phyloP scores from a whole-genome alignment of 306 rosid species.

The Lathyrus oleraceus region DNA sequence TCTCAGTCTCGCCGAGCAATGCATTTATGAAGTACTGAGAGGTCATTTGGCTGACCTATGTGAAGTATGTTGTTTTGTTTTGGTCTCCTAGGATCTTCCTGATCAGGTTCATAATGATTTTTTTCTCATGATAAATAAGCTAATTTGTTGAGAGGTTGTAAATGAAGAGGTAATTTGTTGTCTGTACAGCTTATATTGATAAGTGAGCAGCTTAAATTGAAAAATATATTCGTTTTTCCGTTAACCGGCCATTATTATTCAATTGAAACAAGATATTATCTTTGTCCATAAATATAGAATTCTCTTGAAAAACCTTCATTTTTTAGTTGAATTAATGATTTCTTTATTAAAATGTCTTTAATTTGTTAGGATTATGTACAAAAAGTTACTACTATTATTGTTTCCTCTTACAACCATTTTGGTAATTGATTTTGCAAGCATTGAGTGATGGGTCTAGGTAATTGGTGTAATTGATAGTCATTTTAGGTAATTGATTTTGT shows the following conservation, averaged over 20 bases:
- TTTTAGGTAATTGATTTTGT: too few species aligned
- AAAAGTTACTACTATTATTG: too few species aligned
- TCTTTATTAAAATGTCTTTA: not conserved
- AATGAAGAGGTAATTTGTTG: conserved; percentile 50
- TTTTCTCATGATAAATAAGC: conserved; percentile 44
- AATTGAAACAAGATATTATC: not conserved
- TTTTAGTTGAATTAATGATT: not conserved
- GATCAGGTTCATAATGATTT: conserved; percentile 43
- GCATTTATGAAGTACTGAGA: conserved; percentile 27
- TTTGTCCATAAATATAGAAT: not conserved
- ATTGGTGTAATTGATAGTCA: too few species aligned
- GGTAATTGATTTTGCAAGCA: too few species aligned
- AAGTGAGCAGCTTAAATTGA: conserved; percentile 39
- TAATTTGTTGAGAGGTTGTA: conserved; percentile 50
- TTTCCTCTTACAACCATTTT: too few species aligned
- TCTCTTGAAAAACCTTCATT: not conserved
- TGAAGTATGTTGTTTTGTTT: conserved; percentile 33
- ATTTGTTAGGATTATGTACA: too few species aligned
- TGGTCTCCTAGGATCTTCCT: conserved; percentile 35
- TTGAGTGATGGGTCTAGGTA: too few species aligned
- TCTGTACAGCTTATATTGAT: conserved; percentile 53
- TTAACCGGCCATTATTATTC: not conserved
- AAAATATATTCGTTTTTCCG: not conserved
- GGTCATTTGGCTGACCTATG: conserved; percentile 28
- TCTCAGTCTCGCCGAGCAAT: conserved; percentile 31